Evolutionary conservation across 768 basidiomycete genomes (phyloP), one percentile per base, ranked within the genome.

Genomic region (Russula vinacea): DNA sequence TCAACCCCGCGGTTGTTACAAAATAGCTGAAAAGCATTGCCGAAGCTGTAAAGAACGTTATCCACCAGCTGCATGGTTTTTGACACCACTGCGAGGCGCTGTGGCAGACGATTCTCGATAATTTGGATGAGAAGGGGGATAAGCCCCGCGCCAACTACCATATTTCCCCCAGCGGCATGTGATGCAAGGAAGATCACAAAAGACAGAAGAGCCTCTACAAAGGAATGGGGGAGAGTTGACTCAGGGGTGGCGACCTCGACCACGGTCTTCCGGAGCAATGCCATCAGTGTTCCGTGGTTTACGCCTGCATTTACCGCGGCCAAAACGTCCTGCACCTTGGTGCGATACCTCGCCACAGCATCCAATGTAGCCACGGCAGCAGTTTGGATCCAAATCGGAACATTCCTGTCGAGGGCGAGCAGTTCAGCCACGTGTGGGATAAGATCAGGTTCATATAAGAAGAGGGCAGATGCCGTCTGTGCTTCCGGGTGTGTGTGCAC

Each of bases 381-480:
- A 2, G 88, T 89, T 74, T 95, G 90, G 8, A 97, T 83, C 33
- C 80, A 74, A 53, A 86, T 77, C 10, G 89, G 84, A 32, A 96
- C 81, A 44, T 81, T 83, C 51, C 80, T 81, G 71, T 93, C 90
- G 47, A 91, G 83, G 70, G 92, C 91, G 45, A 98, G 81, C 26
- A 98, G 81, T 70, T 95, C 93, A 13, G 94, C 92, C 63, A 98
- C 80, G 71, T 95, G 92, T 1, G 82, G 78, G 69, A 97, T 87
- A 58, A 98, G 80, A 70, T 97, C 95, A 8, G 96, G 96, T 73
- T 98, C 95, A 71, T 94, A 95, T 13, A 98, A 81, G 78, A 98
- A 96, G 49, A 98, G 80, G 9, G 88, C 84, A 5, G 89, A 84
- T 45, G 86, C 82, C 1, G 92, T 90, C 72, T 88, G 85, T 44